A percentile compares a stretch with the other conserved stretches of the same genome.
phyloP scores from a whole-genome alignment of 371 early-diverging fungal genomes.

The Mortierella polycephala region DNA sequence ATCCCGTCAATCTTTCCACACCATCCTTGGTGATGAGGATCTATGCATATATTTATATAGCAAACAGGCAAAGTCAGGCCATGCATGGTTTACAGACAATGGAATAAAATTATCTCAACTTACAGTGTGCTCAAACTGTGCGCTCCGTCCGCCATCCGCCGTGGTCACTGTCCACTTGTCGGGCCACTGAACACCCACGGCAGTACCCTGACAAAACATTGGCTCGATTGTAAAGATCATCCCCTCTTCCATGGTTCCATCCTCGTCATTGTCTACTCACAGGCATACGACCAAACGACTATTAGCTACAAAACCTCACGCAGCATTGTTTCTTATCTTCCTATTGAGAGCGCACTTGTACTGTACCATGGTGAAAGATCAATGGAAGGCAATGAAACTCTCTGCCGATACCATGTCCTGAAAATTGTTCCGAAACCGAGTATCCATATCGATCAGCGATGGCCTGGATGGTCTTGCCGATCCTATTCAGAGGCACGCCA shows the following conservation, averaged over 20 bases:
- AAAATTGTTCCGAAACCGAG: conserved; percentile 78
- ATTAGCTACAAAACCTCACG: no score
- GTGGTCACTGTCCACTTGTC: conserved; percentile 92
- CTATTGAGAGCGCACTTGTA: not conserved
- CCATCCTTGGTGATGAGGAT: conserved; percentile 75
- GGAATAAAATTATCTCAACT: conserved; percentile 4
- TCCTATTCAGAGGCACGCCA: conserved; percentile 75
- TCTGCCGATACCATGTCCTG: conserved; percentile 91
- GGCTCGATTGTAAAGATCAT: conserved; percentile 94
- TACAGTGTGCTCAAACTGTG: conserved; percentile 91
- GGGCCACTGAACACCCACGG: conserved; percentile 80
- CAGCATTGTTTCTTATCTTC: not conserved
- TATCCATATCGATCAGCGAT: conserved; percentile 67
- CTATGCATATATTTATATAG: conserved; percentile 5
- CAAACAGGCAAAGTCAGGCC: not conserved
- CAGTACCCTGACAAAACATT: conserved; percentile 83
- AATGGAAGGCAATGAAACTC: conserved; percentile 74
- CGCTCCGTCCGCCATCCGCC: conserved; percentile 84
- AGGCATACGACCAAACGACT: no score
- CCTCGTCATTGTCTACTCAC: conserved; percentile 62
- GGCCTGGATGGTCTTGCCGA: conserved; percentile 79
- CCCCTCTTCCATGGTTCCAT: conserved; percentile 75
- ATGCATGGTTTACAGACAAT: conserved; percentile 2
- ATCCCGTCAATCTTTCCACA: conserved; percentile 76
- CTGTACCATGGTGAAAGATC: conserved; percentile 70